Base-by-base conservation (phyloP, 495 filamentous ascomycete genomes). In the Tuber borchii region DNA sequence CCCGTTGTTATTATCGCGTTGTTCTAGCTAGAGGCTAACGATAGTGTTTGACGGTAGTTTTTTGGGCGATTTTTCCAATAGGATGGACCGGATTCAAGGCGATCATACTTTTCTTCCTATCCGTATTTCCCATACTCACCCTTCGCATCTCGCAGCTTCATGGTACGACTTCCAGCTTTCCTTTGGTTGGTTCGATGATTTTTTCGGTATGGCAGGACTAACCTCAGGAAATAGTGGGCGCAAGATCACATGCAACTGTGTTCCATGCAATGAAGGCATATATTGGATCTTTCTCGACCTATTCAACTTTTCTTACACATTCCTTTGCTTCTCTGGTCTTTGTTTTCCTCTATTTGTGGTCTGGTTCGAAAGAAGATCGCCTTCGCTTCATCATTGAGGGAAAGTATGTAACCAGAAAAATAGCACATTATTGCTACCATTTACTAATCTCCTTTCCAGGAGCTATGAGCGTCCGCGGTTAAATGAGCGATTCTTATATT, bases 61-160 rank as follows among this genome's bases (percentile, higher is more conserved):
- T 97, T 74, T 97, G 93, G 94, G 84, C 90, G 81, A 93, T 93
- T 91, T 93, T 96, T 80, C 93, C 94, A 65, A 77, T 97, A 69
- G 92, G 93, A 73, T 87, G 85, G 74, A 89, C 91, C 56, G 93
- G 91, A 75, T 82, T 97, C 45, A 91, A 93, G 74, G 88, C 92
- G n/a, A 75, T 88, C 45, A 83, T 92, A 46, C 86, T 95, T 74
- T 91, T 94, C 84, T 88, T 95, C 80, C 86, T 94, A 70, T 86
- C 88, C 48, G 86, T 94, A 73, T 91, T 95, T 83, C 83, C 85
- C 43, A 84, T 90, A 75, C 84, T 90, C 81, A 89, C 97, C 78
- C 87, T 97, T 42, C 92, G 95, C 74, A 93, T 97, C 77, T 88
- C 91, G 61, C 91, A 95, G 80, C 88, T 97, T 83, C 96, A 97